Conservation (phyloP, 2,329 filamentous ascomycete genomes). For the Ascochyta pisi region DNA sequence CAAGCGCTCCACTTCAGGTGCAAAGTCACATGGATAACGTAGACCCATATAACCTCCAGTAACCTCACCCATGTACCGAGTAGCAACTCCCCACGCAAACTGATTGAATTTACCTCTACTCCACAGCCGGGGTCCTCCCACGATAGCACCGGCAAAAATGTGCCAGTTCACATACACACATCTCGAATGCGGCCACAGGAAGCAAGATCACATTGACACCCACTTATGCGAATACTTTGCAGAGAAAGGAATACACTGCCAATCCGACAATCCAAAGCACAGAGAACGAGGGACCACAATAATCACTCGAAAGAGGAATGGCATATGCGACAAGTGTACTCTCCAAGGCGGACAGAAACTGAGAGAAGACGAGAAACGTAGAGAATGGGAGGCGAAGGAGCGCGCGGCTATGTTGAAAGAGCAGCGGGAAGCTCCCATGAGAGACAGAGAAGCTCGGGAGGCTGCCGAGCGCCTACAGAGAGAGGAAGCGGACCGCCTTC, state of each 20-base stretch:
- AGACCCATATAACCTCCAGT: not conserved
- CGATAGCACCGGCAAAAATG: slow-evolving; percentile 16
- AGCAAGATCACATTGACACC: slow-evolving; percentile 28
- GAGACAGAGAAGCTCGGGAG: not conserved
- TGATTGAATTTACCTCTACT: not conserved
- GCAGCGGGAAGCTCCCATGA: not conserved
- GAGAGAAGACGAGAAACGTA: not conserved
- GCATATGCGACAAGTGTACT: slow-evolving; percentile 27
- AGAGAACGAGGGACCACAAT: slow-evolving; percentile 20
- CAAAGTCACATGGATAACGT: slow-evolving; percentile 2
- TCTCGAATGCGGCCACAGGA: slow-evolving; percentile 30
- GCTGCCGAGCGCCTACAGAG: not conserved
- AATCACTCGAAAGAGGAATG: slow-evolving; percentile 18
- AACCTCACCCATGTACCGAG: not conserved
- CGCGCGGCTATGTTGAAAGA: slow-evolving; percentile 1
- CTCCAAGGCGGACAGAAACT: not conserved
- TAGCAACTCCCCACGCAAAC: not conserved
- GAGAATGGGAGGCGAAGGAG: slow-evolving; percentile 1
- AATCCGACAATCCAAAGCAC: slow-evolving; percentile 27
- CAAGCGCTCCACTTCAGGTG: slow-evolving; percentile 11
- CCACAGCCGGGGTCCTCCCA: not conserved
- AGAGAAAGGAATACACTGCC: slow-evolving; percentile 20
- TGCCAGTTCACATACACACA: slow-evolving; percentile 31
- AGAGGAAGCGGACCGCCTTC: not conserved
- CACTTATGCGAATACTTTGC: slow-evolving; percentile 24